Percentiles rank a stretch among this genome's conserved stretches.
Conservation (phyloP, 2,329 filamentous ascomycete genomes). For the Neonectria punicea region DNA sequence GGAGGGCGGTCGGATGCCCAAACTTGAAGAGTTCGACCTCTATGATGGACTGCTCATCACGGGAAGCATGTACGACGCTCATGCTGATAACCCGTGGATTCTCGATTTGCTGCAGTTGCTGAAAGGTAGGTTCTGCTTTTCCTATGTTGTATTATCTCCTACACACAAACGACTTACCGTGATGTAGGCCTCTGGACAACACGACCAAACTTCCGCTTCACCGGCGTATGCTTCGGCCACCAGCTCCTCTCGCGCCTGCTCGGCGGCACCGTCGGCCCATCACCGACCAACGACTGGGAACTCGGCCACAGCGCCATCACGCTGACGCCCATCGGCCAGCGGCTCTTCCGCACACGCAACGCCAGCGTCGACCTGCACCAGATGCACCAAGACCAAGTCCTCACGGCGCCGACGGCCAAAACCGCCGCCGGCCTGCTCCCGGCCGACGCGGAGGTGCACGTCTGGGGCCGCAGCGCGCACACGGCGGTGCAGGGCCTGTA, state of each 20-base stretch:
- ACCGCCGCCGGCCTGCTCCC: slow-evolving; percentile 53
- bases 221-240: slow-evolving; percentile 85
- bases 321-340: slow-evolving; percentile 72
- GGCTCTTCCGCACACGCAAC: slow-evolving; percentile 71
- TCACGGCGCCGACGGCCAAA: slow-evolving; percentile 65
- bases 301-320: slow-evolving; percentile 73
- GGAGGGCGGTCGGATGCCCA: slow-evolving; percentile 58
- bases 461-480: slow-evolving; percentile 71
- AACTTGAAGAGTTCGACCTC: slow-evolving; percentile 62
- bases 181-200: slow-evolving; percentile 58
- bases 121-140: slow-evolving; percentile 46
- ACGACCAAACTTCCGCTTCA: slow-evolving; percentile 65
- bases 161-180: not conserved
- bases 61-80: slow-evolving; percentile 76
- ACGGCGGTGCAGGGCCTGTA: slow-evolving; percentile 83
- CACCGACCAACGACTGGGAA: slow-evolving; percentile 76
- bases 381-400: slow-evolving; percentile 83
- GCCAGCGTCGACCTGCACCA: slow-evolving; percentile 71
- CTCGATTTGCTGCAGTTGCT: slow-evolving; percentile 71
- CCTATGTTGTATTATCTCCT: no score
- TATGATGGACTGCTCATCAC: slow-evolving; percentile 81
- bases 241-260: slow-evolving; percentile 80
- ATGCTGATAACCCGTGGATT: slow-evolving; percentile 79
- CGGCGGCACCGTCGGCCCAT: slow-evolving; percentile 73
- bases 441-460: slow-evolving; percentile 55